Evolutionary conservation across 257 asterid species (phyloP), one percentile per base, ranked within the genome.

Genomic region (Perilla frutescens): DNA sequence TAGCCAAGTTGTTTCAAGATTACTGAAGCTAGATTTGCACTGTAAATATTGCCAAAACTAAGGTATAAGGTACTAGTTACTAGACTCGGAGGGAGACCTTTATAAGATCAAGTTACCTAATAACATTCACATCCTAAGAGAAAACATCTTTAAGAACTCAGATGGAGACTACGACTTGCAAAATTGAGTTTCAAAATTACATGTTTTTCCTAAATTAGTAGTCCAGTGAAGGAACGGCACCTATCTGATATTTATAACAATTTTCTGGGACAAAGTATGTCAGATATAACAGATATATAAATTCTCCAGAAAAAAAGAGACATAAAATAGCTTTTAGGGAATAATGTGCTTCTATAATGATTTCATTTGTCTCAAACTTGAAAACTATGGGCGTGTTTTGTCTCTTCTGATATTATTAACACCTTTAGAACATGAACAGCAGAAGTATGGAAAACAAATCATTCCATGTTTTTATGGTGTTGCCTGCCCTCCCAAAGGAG

Each of bases 121-220:
- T 54, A 54, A 37, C 53, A 53, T 61, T 41, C 62, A 68, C 57
- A 47, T 49, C 40, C 49, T 8, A 58, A 40, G 60, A 55, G 26
- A 53, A 50, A 74, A 55, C 12, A 70, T 70, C 44, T 41, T 40
- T 6, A 64, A 74, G 66, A 39, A 54, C 64, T 62, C n/a, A 62
- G 62, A 32, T 4, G 39, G 66, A 68, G 45, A 43, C 44, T 15
- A 53, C 37, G 29, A 49, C 51, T 60, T 47, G 10, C 32, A 44
- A 45, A 54, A 44, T 47, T 12, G 54, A 70, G 26, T 32, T 62
- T 12, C 41, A 45, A 51, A 56, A 50, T 74, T 45, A 31, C 29
- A 36, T 43, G 7, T 53, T 34, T 58, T 49, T 26, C 11, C 39
- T 11, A 15, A 20, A 11, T 14, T 71, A 31, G 1, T 6, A 12